Conservation (phyloP, 352 stramenopile genomes). For the Aphanomyces astaci region DNA sequence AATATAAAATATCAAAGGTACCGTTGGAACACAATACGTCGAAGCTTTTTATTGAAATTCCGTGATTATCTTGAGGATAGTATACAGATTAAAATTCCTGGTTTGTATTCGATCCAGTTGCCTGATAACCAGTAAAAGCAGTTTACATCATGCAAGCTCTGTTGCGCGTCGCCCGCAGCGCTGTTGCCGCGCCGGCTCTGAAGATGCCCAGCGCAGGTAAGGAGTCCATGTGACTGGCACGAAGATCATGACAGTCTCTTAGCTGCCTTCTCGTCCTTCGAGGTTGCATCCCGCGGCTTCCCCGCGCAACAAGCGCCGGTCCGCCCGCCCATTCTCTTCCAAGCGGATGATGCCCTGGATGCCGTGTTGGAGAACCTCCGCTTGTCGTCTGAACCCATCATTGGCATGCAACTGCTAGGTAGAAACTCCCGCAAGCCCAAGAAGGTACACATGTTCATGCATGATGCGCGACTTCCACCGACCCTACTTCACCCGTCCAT, state of each 20-base stretch:
- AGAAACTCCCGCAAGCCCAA: constrained; percentile 74
- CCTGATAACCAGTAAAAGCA: constrained; percentile 2
- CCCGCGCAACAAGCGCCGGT: not conserved
- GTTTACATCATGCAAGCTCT: not conserved
- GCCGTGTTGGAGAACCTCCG: constrained; percentile 19
- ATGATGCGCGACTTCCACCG: not conserved
- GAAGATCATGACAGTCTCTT: no score
- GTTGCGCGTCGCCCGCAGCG: not conserved
- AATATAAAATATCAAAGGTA: no score
- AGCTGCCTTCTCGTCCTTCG: constrained; percentile 11
- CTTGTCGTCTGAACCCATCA: constrained; percentile 11
- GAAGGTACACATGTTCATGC: constrained; percentile 46
- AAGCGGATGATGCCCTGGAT: constrained; percentile 10
- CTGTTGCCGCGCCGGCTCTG: not conserved
- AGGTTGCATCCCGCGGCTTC: not conserved
- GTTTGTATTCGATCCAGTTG: no score
- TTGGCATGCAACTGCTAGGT: constrained; percentile 68
- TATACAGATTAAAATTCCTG: not conserved
- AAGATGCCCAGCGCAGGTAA: not conserved
- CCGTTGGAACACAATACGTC: not conserved
- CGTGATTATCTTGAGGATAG: no score
- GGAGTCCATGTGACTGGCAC: no score
- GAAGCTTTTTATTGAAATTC: not conserved
- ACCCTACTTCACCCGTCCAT: no score
- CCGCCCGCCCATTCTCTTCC: constrained; percentile 12